Percentiles rank a stretch among this genome's conserved stretches.
These are phyloP conservation scores for Penicillium glabrum DNA, from an alignment of 2,329 filamentous ascomycete genomes.

Conservation along the genomic window DNA sequence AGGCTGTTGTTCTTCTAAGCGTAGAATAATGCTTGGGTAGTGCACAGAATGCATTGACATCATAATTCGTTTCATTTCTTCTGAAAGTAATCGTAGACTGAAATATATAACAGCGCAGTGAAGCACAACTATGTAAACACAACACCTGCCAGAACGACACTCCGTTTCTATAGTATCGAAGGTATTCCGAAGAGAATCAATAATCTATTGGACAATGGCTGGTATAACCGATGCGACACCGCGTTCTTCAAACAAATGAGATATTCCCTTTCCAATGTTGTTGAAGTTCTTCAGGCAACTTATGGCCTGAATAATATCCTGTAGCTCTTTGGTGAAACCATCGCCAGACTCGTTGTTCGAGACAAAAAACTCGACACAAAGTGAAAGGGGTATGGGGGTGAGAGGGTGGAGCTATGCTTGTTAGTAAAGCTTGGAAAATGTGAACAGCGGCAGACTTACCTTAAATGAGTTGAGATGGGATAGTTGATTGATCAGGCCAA, in stretches of 20 bases:
- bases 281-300: neutral
- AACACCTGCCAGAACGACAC: too few species aligned
- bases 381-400: neutral
- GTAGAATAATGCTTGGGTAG: too few species aligned
- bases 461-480: neutral
- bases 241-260: neutral
- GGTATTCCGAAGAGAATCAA: too few species aligned
- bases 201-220: neutral
- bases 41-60: too few species aligned
- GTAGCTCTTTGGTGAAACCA: neutral
- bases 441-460: neutral
- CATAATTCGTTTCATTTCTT: too few species aligned
- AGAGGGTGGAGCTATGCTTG: neutral
- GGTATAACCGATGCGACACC: neutral
- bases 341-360: neutral
- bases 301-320: neutral
- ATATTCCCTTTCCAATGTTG: neutral
- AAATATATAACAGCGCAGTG: too few species aligned
- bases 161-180: too few species aligned
- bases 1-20: too few species aligned
- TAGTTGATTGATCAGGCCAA: neutral
- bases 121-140: too few species aligned
- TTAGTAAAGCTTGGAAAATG: neutral
- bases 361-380: neutral
- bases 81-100: too few species aligned